Evolutionary conservation across 345 rosid species (phyloP).

Genomic region (Boechera divaricarpa): DNA sequence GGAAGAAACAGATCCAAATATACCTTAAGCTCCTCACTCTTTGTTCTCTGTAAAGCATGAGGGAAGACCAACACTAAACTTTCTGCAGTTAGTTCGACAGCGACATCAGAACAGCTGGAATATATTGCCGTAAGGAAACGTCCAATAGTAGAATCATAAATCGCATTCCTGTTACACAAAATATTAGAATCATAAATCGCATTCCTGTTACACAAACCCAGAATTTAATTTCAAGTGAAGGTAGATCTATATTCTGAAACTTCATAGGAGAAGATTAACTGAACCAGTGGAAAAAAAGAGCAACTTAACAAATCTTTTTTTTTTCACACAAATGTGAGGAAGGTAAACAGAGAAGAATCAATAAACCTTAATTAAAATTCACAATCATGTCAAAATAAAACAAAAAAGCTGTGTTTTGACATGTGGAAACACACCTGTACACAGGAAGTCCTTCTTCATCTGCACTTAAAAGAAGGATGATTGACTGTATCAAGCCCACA

Average conservation of each 20-base stretch:
- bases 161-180: conserved; percentile 57
- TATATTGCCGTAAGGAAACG: conserved; percentile 68
- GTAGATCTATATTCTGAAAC: conserved; percentile 22
- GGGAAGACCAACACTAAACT: conserved; percentile 61
- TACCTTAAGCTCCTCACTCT: conserved; percentile 89
- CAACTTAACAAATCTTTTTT: conserved; percentile 1
- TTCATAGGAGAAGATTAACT: conserved; percentile 13
- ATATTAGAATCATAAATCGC: conserved; percentile 64
- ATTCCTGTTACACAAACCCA: conserved; percentile 57
- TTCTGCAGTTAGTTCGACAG: conserved; percentile 74
- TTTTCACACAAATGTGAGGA: conserved; percentile 16
- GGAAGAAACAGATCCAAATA: conserved; percentile 25
- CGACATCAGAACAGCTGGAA: conserved; percentile 71
- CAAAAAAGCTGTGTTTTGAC: conserved; percentile 11
- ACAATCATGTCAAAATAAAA: conserved; percentile 29
- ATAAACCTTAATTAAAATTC: not conserved
- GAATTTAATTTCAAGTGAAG: conserved; percentile 32
- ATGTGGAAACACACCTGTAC: conserved; percentile 66
- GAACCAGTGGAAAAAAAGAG: conserved; percentile 12
- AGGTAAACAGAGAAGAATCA: conserved; percentile 9
- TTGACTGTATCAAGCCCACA: conserved; percentile 71
- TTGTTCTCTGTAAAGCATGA: conserved; percentile 68
- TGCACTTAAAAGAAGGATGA: conserved; percentile 67
- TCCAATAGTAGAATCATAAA: conserved; percentile 82
- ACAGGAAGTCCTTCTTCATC: conserved; percentile 71